These are phyloP conservation scores for Venustampulla echinocandica DNA, from an alignment of 495 filamentous ascomycete genomes.

Conservation along the genomic window DNA sequence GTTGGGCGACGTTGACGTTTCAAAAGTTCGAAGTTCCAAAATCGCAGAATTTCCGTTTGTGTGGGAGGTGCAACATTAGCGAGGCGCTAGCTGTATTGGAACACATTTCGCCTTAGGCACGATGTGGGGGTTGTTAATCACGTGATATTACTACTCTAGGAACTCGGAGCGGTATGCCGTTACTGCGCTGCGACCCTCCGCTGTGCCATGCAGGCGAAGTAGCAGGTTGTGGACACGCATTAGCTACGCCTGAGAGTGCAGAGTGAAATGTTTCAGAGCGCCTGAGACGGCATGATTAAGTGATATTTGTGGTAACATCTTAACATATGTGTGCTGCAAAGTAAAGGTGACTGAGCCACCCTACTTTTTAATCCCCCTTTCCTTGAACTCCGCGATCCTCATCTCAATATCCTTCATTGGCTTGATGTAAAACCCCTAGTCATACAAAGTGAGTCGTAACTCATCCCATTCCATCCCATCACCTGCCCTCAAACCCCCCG, in stretches of 20 bases:
- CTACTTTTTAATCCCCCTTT: background rate
- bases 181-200: no score
- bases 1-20: conserved; percentile 1
- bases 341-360: background rate
- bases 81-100: background rate
- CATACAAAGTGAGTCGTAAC: conserved; percentile 6
- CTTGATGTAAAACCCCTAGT: conserved; percentile 7
- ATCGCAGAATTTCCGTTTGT: conserved; percentile 1
- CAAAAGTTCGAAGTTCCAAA: background rate
- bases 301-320: background rate
- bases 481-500: background rate
- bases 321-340: no score
- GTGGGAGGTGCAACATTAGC: conserved; percentile 3
- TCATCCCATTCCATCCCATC: background rate
- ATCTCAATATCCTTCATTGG: background rate
- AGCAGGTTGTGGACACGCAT: no score
- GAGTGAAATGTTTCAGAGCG: no score
- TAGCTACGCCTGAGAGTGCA: no score
- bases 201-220: no score
- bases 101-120: no score
- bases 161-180: no score
- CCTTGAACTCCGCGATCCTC: background rate
- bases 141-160: background rate
- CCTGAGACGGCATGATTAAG: background rate
- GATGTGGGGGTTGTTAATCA: background rate